Evolutionary conservation across 2,329 filamentous ascomycete genomes (phyloP).

Genomic region (Paraphaeosphaeria minitans): DNA sequence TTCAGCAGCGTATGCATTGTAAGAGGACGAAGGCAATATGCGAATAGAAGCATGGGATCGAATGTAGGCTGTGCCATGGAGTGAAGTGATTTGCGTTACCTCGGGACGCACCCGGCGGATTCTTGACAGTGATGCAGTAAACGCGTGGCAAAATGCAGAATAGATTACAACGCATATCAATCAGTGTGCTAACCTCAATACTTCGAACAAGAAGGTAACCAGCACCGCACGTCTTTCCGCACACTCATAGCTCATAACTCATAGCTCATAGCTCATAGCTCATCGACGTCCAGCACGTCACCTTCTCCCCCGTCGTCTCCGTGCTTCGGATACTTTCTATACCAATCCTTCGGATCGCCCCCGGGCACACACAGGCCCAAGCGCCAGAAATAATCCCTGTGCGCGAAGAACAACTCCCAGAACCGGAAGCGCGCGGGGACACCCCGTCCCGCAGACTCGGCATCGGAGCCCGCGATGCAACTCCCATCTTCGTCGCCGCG

Average conservation of each 20-base stretch:
- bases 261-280: conserved; percentile 22
- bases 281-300: conserved; percentile 20
- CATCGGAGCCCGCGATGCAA: conserved; percentile 69
- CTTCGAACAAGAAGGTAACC: not conserved
- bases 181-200: not conserved
- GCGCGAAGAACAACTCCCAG: conserved; percentile 93
- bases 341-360: conserved; percentile 73
- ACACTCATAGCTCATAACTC: conserved; percentile 23
- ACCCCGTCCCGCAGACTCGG: conserved; percentile 34
- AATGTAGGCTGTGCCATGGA: not conserved
- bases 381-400: conserved; percentile 96
- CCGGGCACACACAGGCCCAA: conserved; percentile 87
- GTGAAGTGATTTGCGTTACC: not conserved
- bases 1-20: not conserved
- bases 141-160: no score
- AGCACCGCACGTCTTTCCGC: not conserved
- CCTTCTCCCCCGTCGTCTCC: conserved; percentile 17
- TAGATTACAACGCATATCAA: not conserved
- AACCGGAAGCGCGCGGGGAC: conserved; percentile 69
- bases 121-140: no score
- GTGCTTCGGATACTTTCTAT: conserved; percentile 48
- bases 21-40: not conserved
- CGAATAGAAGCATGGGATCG: not conserved
- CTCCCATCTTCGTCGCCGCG: conserved; percentile 69
- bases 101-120: not conserved